These are phyloP conservation scores for Skeletonema menzelii DNA, from an alignment of 108 stramenopile genomes.

Conservation along the genomic window DNA sequence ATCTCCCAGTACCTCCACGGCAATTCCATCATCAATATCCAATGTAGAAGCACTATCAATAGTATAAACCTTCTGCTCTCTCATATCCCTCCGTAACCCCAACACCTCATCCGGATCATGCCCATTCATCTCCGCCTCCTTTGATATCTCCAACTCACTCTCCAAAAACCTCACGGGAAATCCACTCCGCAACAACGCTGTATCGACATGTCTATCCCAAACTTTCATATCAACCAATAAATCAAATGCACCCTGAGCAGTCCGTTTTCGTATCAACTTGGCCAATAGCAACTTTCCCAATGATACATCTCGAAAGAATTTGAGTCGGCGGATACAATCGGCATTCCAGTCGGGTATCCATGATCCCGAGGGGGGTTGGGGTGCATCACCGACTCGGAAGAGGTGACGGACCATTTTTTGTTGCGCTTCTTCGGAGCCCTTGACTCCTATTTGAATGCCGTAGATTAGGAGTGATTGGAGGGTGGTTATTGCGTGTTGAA, in stretches of 20 bases:
- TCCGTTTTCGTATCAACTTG: constrained; percentile 51
- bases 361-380: neutral
- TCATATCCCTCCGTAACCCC: constrained; percentile 65
- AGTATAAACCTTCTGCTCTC: constrained; percentile 70
- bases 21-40: constrained; percentile 85
- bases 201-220: constrained; percentile 62
- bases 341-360: constrained; percentile 36
- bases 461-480: constrained; percentile 68
- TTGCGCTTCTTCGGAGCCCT: constrained; percentile 52
- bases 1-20: constrained; percentile 47
- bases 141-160: constrained; percentile 38
- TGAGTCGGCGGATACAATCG: constrained; percentile 54
- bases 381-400: constrained; percentile 13
- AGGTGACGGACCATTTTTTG: constrained; percentile 59
- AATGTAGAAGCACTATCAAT: constrained; percentile 66
- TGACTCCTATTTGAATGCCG: constrained; percentile 67
- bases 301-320: constrained; percentile 45
- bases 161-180: constrained; percentile 65
- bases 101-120: constrained; percentile 63
- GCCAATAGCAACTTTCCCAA: constrained; percentile 58
- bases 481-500: constrained; percentile 51
- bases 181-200: constrained; percentile 71
- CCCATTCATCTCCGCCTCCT: constrained; percentile 8
- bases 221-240: constrained; percentile 62
- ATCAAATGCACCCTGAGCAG: constrained; percentile 68